These are phyloP conservation scores for Pezicula rhizophila DNA, from an alignment of 2,329 filamentous ascomycete genomes.

Conservation along the genomic window DNA sequence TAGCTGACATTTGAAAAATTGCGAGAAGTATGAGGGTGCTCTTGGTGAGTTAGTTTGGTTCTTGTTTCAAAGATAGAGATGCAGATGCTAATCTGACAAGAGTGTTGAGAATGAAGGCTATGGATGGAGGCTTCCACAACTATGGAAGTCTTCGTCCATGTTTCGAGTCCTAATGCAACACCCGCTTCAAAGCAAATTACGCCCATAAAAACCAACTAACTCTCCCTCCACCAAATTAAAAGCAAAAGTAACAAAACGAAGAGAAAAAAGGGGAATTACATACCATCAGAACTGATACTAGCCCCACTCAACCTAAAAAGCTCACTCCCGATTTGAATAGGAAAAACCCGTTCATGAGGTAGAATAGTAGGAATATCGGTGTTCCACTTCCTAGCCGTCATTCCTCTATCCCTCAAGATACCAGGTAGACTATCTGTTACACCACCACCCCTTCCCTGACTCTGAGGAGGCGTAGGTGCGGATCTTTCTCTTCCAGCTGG, in stretches of 20 bases:
- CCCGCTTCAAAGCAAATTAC: no score
- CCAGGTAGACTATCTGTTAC: conserved; percentile 12
- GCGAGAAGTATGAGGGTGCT: conserved; percentile 96
- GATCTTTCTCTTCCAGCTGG: no score
- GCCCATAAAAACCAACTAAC: background rate
- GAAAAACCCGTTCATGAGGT: conserved; percentile 46
- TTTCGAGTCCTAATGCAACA: no score
- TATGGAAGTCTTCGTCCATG: no score
- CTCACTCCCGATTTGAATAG: conserved; percentile 64
- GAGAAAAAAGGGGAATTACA: conserved; percentile 25
- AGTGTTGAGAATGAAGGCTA: no score
- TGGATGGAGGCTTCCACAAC: no score
- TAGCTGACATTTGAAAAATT: conserved; percentile 84
- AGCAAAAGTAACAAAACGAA: background rate
- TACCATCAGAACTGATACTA: conserved; percentile 67
- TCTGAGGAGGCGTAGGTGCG: no score
- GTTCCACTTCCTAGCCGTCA: conserved; percentile 14
- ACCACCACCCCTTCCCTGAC: no score
- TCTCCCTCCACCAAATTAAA: background rate
- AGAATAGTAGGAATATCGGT: conserved; percentile 29
- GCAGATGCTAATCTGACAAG: no score
- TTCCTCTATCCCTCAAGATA: conserved; percentile 10
- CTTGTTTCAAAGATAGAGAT: background rate
- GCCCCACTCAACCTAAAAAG: conserved; percentile 65
- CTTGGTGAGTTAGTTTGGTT: conserved; percentile 41